phyloP scores from a whole-genome alignment of 108 stramenopile genomes.

The Pseudonitzschia multiseries region DNA sequence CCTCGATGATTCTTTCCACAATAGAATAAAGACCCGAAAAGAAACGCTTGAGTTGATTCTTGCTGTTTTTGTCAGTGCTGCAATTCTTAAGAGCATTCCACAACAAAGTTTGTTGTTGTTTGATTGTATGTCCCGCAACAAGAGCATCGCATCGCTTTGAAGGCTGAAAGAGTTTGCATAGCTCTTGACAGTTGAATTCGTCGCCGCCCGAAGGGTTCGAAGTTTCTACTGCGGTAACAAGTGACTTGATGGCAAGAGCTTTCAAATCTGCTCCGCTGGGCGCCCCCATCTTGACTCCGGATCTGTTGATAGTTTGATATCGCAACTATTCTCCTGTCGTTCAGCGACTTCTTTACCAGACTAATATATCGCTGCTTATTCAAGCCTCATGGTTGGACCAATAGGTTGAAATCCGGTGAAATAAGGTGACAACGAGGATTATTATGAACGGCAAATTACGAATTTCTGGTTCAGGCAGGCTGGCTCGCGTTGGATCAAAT shows the following conservation, averaged over 20 bases:
- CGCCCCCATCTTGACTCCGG: background rate
- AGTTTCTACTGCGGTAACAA: slow-evolving; percentile 15
- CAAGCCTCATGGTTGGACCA: background rate
- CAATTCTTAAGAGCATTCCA: slow-evolving; percentile 21
- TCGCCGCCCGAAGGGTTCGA: slow-evolving; percentile 4
- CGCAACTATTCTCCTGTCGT: background rate
- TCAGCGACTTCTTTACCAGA: too few relatives aligned
- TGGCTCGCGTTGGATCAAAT: slow-evolving; percentile 6
- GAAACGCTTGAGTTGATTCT: slow-evolving; percentile 41
- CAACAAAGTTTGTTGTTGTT: slow-evolving; percentile 31
- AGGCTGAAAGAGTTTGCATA: slow-evolving; percentile 17
- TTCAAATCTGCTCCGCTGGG: background rate
- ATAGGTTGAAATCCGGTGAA: background rate
- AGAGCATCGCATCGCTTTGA: slow-evolving; percentile 16
- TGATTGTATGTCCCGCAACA: slow-evolving; percentile 16
- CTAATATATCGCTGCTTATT: background rate
- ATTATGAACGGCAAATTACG: background rate
- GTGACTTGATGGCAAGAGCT: slow-evolving; percentile 23
- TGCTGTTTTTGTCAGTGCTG: slow-evolving; percentile 20
- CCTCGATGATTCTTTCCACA: slow-evolving; percentile 28
- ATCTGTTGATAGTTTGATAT: background rate
- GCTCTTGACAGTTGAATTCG: slow-evolving; percentile 1
- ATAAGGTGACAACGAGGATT: background rate
- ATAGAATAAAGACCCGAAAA: slow-evolving; percentile 37
- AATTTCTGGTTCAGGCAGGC: background rate